A percentile compares a stretch with the other conserved stretches of the same genome.
phyloP scores from a whole-genome alignment of 306 rosid genomes.

The cucumber (Cucumis sativus) region Cucumber_9930_V3 NC_026661.2:3578001-3578500 shows the following conservation, averaged over 20 bases:
- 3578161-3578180: conserved; percentile 15
- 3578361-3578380: conserved; percentile 48
- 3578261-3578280: background rate
- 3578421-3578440: conserved; percentile 58
- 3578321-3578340: conserved; percentile 49
- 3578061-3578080: conserved; percentile 65
- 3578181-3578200: background rate
- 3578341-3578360: conserved; percentile 64
- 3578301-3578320: conserved; percentile 55
- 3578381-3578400: conserved; percentile 21
- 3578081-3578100: conserved; percentile 67
- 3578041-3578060: conserved; percentile 47
- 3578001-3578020: background rate
- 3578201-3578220: background rate
- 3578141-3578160: conserved; percentile 63
- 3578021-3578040: background rate
- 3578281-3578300: background rate
- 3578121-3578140: conserved; percentile 69
- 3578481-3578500: conserved; percentile 69
- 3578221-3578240: background rate
- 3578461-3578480: conserved; percentile 56
- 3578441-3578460: conserved; percentile 66
- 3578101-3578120: conserved; percentile 62
- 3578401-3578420: conserved; percentile 44
- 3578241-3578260: background rate